Conservation (phyloP, 2,329 filamentous ascomycete species). For the Fusarium begoniae region DNA sequence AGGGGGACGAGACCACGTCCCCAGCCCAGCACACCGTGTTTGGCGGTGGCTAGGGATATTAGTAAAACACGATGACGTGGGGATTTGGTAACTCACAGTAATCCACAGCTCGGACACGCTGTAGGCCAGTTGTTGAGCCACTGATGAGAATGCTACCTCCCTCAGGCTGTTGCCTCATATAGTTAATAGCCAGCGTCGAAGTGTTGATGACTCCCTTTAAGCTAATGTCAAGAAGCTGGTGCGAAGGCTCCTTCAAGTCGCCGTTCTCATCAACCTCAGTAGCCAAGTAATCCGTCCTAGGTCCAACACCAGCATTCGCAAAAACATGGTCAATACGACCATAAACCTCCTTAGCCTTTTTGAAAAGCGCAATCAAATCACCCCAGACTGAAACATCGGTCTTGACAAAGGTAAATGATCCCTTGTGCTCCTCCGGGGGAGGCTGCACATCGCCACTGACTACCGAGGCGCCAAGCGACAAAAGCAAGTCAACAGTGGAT, state of each 20-base stretch:
- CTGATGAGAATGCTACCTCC: slow-evolving; percentile 65
- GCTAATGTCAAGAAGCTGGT: slow-evolving; percentile 58
- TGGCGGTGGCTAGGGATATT: slow-evolving; percentile 54
- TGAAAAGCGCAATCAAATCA: slow-evolving; percentile 61
- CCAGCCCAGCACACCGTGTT: slow-evolving; percentile 65
- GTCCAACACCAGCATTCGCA: slow-evolving; percentile 67
- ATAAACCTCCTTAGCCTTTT: slow-evolving; percentile 63
- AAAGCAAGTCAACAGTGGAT: slow-evolving; percentile 61
- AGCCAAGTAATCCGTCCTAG: slow-evolving; percentile 56
- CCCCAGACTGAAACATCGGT: slow-evolving; percentile 61
- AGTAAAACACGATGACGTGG: background rate
- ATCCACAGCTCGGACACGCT: slow-evolving; percentile 60
- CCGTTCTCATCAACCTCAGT: slow-evolving; percentile 60
- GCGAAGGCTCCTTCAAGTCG: slow-evolving; percentile 56
- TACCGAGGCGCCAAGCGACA: slow-evolving; percentile 63
- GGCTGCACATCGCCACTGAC: slow-evolving; percentile 63
- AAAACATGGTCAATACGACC: slow-evolving; percentile 83
- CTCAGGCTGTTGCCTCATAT: slow-evolving; percentile 57
- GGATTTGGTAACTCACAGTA: slow-evolving; percentile 51
- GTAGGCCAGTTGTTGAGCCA: slow-evolving; percentile 60
- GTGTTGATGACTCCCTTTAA: slow-evolving; percentile 61
- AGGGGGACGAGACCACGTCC: slow-evolving; percentile 56
- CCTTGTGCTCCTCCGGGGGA: slow-evolving; percentile 40
- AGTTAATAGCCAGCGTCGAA: slow-evolving; percentile 56
- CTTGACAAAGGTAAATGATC: slow-evolving; percentile 49